A percentile compares a stretch with the other conserved stretches of the same genome.
Evolutionary conservation across 2,329 filamentous ascomycete genomes (phyloP).

Genomic region (Paecilomyces sp.): DNA sequence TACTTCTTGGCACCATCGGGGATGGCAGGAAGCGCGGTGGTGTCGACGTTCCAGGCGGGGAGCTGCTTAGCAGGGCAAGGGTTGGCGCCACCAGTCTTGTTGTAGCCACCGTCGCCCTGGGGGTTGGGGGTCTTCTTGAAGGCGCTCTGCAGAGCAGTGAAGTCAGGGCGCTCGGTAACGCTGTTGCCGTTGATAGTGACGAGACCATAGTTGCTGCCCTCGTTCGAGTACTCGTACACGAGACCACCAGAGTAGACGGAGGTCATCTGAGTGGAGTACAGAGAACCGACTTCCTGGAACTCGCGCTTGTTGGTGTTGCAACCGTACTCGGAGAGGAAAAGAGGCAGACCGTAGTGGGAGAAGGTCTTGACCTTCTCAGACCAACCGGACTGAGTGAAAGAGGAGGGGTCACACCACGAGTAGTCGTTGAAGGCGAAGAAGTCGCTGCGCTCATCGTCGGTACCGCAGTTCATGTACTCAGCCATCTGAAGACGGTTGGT

Average conservation of each 20-base stretch:
- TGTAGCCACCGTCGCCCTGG: constrained; percentile 53
- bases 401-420: constrained; percentile 69
- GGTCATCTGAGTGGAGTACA: constrained; percentile 82
- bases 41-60: constrained; percentile 51
- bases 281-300: constrained; percentile 69
- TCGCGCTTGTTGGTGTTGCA: constrained; percentile 76
- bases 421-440: constrained; percentile 89
- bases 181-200: constrained; percentile 55
- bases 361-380: constrained; percentile 83
- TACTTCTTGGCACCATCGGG: constrained; percentile 49
- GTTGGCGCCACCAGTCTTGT: constrained; percentile 45
- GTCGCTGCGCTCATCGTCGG: constrained; percentile 74
- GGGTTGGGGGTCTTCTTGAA: constrained; percentile 46
- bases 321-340: constrained; percentile 94
- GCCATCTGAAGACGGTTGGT: constrained; percentile 82
- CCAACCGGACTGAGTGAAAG: constrained; percentile 72
- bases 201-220: constrained; percentile 73
- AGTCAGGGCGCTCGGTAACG: constrained; percentile 57
- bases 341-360: constrained; percentile 75
- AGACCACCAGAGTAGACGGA: constrained; percentile 89
- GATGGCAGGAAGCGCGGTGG: constrained; percentile 49
- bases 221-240: constrained; percentile 92
- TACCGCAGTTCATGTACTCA: constrained; percentile 87
- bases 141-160: constrained; percentile 47
- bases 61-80: constrained; percentile 47